Base-by-base conservation (phyloP, 2,329 filamentous ascomycete genomes). In the Hymenoscyphus scutula region DNA sequence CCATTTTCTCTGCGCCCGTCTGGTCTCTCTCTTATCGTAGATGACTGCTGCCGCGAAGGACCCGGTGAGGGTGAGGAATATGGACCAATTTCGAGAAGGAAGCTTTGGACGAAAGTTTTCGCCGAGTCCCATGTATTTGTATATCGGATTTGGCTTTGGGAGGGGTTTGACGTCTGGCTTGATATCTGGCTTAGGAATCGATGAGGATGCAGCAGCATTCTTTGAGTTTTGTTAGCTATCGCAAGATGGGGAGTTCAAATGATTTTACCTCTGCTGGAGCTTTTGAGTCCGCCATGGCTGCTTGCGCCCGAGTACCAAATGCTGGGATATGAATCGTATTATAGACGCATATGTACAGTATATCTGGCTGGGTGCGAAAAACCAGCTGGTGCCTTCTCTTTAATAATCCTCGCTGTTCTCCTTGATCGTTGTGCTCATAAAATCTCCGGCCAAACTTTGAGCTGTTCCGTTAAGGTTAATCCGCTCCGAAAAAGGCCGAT, bases 11-110 rank as follows among this genome's bases (percentile, higher is more conserved):
- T 95, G 94, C 59, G 88, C 88, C 65, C 88, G 87, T 71, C 88
- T 90, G 81, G 94, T 97, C 78, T 98, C 89, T 64, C 91, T 88
- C 73, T 91, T 91, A 77, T 99, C 95, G 81, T 99, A 97, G 74
- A 95, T 84, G 61, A 98, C 83, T 59, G 92, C 90, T 17, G 85
- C 87, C 5, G 91, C 86, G 74, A 97, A 89, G 55, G 90, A 85
- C 59, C 88, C 88, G 11, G 89, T 89, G 61, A 98, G 76, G 55
- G 89, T 82, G 77, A 93, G 87, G 79, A 99, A 99, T 72, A 99
- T 97, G 78, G 95, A 86, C 95, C 95, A 99, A 76, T 98, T 98
- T 65, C 95, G 90, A 19, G 94, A 98, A 7, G 95, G 95, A 19
- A 99, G 86, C 76, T 87, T 92, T 70, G 88, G 84, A 64, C 90